phyloP scores from a whole-genome alignment of 2,329 filamentous ascomycete species.

The Aureobasidium sp. region DNA sequence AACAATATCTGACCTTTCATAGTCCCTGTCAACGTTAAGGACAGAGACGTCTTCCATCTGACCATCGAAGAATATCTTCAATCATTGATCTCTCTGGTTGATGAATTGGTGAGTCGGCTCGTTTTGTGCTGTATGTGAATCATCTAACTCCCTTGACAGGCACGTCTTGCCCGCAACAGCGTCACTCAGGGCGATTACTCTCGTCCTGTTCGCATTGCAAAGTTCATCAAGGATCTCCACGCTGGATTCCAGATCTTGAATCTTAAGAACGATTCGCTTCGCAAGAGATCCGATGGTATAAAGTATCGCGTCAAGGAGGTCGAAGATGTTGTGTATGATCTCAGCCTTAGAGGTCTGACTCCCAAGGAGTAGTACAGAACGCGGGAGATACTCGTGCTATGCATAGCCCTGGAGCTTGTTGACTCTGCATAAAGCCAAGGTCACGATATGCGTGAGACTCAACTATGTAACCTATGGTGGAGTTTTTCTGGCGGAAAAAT shows the following conservation, averaged over 20 bases:
- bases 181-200: slow-evolving; percentile 86
- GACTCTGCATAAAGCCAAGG: neutral
- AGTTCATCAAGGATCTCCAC: slow-evolving; percentile 91
- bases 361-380: slow-evolving; percentile 4
- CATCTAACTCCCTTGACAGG: slow-evolving; percentile 32
- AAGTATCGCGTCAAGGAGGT: slow-evolving; percentile 98
- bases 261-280: slow-evolving; percentile 87
- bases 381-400: neutral
- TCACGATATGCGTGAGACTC: neutral
- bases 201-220: slow-evolving; percentile 78
- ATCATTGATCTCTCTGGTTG: slow-evolving; percentile 75
- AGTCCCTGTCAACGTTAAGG: slow-evolving; percentile 90
- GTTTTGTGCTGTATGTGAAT: neutral
- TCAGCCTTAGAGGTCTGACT: slow-evolving; percentile 77
- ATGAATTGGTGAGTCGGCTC: slow-evolving; percentile 61
- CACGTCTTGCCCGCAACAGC: slow-evolving; percentile 85
- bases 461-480: neutral
- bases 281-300: slow-evolving; percentile 82
- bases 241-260: slow-evolving; percentile 96
- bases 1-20: neutral
- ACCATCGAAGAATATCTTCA: slow-evolving; percentile 97
- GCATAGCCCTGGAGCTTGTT: neutral
- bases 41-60: slow-evolving; percentile 83
- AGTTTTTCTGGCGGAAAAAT: neutral
- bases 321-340: slow-evolving; percentile 94